Conservation (phyloP, 2,329 filamentous ascomycete genomes). For the Ascochyta pisi region DNA sequence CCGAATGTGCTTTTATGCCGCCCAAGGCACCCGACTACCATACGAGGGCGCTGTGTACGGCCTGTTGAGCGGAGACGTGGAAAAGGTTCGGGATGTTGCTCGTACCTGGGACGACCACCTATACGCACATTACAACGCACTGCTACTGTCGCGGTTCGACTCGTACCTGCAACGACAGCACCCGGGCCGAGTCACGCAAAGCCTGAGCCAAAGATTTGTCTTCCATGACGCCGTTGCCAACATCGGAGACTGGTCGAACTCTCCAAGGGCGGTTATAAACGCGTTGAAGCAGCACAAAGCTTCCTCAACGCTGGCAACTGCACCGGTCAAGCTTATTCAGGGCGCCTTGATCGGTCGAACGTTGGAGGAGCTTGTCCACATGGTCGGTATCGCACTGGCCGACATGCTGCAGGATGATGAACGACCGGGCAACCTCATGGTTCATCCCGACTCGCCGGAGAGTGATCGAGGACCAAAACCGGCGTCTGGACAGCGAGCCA, state of each 20-base stretch:
- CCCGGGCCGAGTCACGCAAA: constrained; percentile 58
- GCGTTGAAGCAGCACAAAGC: constrained; percentile 63
- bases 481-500: constrained; percentile 25
- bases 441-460: constrained; percentile 38
- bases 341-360: constrained; percentile 74
- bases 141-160: constrained; percentile 81
- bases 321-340: constrained; percentile 77
- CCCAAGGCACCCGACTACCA: constrained; percentile 72
- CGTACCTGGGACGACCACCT: constrained; percentile 84
- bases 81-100: constrained; percentile 78
- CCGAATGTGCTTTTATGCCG: constrained; percentile 77
- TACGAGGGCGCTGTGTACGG: constrained; percentile 93
- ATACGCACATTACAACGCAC: constrained; percentile 86
- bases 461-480: constrained; percentile 28
- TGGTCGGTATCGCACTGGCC: constrained; percentile 53
- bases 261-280: constrained; percentile 64
- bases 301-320: constrained; percentile 65
- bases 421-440: constrained; percentile 37
- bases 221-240: constrained; percentile 71
- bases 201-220: constrained; percentile 65
- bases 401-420: constrained; percentile 43
- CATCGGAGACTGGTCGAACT: constrained; percentile 62
- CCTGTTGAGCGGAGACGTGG: constrained; percentile 82
- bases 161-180: constrained; percentile 67
- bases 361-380: constrained; percentile 52